phyloP scores from a whole-genome alignment of 805 yeast species.

The Yarrowia porcina region DNA sequence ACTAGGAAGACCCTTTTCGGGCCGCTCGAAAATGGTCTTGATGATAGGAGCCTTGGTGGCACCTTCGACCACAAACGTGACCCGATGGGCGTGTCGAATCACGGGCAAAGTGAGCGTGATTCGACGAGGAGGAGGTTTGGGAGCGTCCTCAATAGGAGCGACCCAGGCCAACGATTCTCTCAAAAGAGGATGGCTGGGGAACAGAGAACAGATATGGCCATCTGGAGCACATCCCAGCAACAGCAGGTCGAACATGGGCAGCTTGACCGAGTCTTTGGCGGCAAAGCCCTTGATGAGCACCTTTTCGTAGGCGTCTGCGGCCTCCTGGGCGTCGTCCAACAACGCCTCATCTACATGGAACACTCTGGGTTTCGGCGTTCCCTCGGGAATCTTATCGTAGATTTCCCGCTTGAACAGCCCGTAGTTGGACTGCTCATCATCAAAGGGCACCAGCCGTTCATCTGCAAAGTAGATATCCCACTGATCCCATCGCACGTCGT shows the following conservation, averaged over 20 bases:
- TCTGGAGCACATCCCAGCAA: slow-evolving; percentile 97
- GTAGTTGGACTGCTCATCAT: slow-evolving; percentile 76
- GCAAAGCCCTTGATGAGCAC: slow-evolving; percentile 85
- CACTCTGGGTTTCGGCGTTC: slow-evolving; percentile 58
- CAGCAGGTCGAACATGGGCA: slow-evolving; percentile 90
- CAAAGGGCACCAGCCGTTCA: slow-evolving; percentile 89
- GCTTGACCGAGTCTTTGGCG: slow-evolving; percentile 89
- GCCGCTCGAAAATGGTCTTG: slow-evolving; percentile 90
- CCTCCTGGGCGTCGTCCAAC: slow-evolving; percentile 64
- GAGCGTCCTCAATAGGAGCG: slow-evolving; percentile 87
- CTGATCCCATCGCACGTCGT: slow-evolving; percentile 80
- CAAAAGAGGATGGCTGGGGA: slow-evolving; percentile 85
- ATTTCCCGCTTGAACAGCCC: slow-evolving; percentile 84
- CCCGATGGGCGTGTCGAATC: slow-evolving; percentile 87
- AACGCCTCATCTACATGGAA: slow-evolving; percentile 78
- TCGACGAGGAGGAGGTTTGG: slow-evolving; percentile 80
- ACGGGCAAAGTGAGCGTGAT: slow-evolving; percentile 92
- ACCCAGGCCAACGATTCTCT: slow-evolving; percentile 95
- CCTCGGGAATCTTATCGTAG: slow-evolving; percentile 62
- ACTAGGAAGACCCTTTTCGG: slow-evolving; percentile 93
- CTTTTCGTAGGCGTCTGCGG: slow-evolving; percentile 92
- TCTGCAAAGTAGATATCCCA: slow-evolving; percentile 98
- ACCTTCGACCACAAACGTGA: slow-evolving; percentile 95
- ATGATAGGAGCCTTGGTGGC: slow-evolving; percentile 90
- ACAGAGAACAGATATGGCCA: slow-evolving; percentile 95